Evolutionary conservation across 2,329 filamentous ascomycete genomes (phyloP), one percentile per base, ranked within the genome.

Genomic region (Penicillium sp.): DNA sequence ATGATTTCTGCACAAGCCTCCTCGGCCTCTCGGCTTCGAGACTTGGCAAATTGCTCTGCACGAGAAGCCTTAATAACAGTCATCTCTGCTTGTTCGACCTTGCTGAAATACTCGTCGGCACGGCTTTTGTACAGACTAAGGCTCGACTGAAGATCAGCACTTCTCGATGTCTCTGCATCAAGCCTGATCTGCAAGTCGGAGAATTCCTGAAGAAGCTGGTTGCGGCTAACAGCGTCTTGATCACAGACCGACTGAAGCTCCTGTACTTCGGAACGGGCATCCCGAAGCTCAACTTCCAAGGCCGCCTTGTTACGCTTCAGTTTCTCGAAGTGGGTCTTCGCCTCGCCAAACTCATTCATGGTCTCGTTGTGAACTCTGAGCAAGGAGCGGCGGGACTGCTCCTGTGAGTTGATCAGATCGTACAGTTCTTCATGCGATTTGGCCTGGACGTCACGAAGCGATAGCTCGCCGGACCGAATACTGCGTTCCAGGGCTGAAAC

Each of bases 1-100:
- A 96, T 89, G 58, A 95, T 85, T 50, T 84, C 83, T 1, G 87
- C 89, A 56, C 85, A 95, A 4, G 83, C 89, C 43, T 97, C 90
- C 59, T 97, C 93, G 0, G 89, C 86, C 68, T 98, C 91, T 57
- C 81, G 84, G 7, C 87, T 86, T 62, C 96, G 91, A 1, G 86
- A 77, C 66, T 87, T 94, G 41, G 91, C 91, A 63, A 97, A 96
- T 56, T 95, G 88, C 67, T 97, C 91, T 0, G 93, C 91, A 16
- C 91, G 81, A 45, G 79, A 84, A 11, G 91, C 91, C 65, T 96
- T 96, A 49, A 98, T 78, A 13, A 97, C 90, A 0, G 90, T 83
- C 51, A 97, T 94, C 65, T 98, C 91, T 11, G 93, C 93, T 62
- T 97, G 91, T 65, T 98, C 91, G 14, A 98, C 80, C 68, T 95